Conservation (phyloP, 306 rosid species). For the Lagenaria siceraria region DNA sequence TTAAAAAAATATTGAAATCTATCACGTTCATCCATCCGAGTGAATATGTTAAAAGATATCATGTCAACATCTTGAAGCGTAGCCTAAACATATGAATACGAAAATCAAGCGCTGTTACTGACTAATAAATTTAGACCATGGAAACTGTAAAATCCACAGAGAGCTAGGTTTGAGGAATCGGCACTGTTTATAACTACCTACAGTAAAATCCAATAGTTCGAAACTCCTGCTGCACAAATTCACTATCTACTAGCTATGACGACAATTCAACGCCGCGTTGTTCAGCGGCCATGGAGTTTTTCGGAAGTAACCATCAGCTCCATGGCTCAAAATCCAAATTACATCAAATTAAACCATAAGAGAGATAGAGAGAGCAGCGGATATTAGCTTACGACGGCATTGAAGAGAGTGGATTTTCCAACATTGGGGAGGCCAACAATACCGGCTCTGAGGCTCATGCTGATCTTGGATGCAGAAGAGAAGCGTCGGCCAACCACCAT, state of each 20-base stretch:
- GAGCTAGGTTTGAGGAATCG: neutral
- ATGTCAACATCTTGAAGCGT: neutral
- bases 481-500: constrained; percentile 34
- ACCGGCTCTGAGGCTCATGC: constrained; percentile 95
- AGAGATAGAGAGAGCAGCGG: neutral
- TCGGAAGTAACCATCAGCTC: neutral
- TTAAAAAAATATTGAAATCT: neutral
- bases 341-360: neutral
- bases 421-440: constrained; percentile 98
- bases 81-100: neutral
- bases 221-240: neutral
- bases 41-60: neutral
- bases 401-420: constrained; percentile 94
- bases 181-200: neutral
- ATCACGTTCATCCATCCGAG: neutral
- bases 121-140: neutral
- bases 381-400: constrained; percentile 62
- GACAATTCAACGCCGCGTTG: neutral
- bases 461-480: constrained; percentile 52
- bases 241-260: neutral
- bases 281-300: neutral
- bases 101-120: neutral
- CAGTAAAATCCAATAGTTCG: neutral
- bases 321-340: neutral
- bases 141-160: neutral